Conservation (phyloP, 1,284 basidiomycete species). For the Omphalotus olearius region DNA sequence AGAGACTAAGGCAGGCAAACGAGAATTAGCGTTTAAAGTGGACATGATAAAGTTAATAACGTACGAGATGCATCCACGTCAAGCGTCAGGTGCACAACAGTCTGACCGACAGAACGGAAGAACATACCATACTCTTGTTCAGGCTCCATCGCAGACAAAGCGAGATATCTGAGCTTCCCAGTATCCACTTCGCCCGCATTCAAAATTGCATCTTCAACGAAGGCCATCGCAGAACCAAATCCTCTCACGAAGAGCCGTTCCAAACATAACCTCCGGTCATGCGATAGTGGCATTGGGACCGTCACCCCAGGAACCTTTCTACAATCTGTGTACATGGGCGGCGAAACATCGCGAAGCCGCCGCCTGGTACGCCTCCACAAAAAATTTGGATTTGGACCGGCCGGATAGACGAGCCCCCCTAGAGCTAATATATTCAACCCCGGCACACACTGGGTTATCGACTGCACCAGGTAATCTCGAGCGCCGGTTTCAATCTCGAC, state of each 20-base stretch:
- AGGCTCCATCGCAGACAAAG: constrained; percentile 3
- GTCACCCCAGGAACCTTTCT: too few species aligned
- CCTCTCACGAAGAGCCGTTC: constrained; percentile 1
- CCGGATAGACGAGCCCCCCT: neutral
- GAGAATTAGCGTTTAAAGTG: neutral
- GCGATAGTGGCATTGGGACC: too few species aligned
- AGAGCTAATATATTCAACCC: neutral
- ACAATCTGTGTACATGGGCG: too few species aligned
- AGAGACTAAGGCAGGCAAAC: neutral
- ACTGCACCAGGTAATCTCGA: neutral
- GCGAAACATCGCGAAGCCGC: too few species aligned
- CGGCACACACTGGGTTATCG: neutral
- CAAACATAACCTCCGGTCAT: neutral
- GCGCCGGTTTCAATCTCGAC: neutral
- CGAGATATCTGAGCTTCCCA: neutral
- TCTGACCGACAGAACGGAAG: neutral
- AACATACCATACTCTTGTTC: neutral
- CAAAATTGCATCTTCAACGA: constrained; percentile 3
- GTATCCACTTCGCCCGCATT: neutral
- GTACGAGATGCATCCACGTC: neutral
- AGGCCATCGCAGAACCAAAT: neutral
- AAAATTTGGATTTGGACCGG: too few species aligned
- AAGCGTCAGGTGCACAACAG: constrained; percentile 2
- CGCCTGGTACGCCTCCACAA: too few species aligned
- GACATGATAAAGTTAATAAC: neutral